Base-by-base conservation (phyloP, 1,139 yeast species). In the Candida albicans region DNA sequence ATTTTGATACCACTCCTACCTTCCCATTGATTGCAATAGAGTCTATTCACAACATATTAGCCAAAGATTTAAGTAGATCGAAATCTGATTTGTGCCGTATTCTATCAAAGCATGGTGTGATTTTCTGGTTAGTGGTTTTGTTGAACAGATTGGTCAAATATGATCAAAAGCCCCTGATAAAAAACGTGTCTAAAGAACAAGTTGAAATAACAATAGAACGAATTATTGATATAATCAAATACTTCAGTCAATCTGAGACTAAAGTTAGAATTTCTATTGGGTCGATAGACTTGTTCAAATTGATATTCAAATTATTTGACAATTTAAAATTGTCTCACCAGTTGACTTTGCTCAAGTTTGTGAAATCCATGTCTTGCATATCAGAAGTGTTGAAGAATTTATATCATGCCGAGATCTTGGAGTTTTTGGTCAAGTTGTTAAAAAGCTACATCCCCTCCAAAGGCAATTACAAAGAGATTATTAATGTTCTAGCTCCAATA, bases 71-170 rank as follows among this genome's bases (percentile, higher is more conserved):
- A 39, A 68, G 77, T 2, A 58, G 74, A 27, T 73, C 78, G 18
- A 72, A 74, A 46, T 76, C 81, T 8, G 83, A 78, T 51, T 61
- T 80, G 45, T 80, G 84, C 51, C 68, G 82, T n/a, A 73, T 77
- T 8, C 60, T 79, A 39, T 70, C 79, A 9, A 70, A 73, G 47
- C 72, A 75, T 50, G 77, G 78, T 0, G 71, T 76, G 1, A 61
- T 77, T 6, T 76, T 75, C 46, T 76, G 82, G 75, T 67, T 75
- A 44, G 72, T 74, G 27, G 75, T 72, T 6, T 57, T 75, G 10
- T 63, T 79, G 33, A 65, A 67, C 43, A 56, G 73, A 28, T 52
- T 65, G 35, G 51, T 61, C 3, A 44, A 40, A 37, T 13, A 34
- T 33, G 46, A 41, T 14, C 22, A 13, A 28, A 43, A 26, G 10